phyloP scores from a whole-genome alignment of 192 early-diverging fungal genomes.

The Backusella sp. region DNA sequence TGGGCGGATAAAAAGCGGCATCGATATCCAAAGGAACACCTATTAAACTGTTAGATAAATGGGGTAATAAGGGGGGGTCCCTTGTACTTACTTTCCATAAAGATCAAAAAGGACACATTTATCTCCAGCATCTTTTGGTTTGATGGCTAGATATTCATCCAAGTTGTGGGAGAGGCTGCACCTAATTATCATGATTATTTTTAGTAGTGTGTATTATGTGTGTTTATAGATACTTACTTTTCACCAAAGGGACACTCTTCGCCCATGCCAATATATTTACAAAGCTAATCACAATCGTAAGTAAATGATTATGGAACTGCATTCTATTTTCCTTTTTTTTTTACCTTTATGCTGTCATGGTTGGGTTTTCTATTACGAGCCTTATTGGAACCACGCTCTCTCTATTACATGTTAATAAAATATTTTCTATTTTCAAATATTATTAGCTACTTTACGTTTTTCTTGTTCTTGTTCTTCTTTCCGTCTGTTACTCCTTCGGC shows the following conservation, averaged over 20 bases:
- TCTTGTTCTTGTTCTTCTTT: neutral
- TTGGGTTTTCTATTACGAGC: slow-evolving; percentile 14
- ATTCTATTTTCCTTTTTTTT: neutral
- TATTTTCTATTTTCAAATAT: neutral
- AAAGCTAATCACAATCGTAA: slow-evolving; percentile 37
- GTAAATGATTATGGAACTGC: neutral
- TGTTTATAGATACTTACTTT: slow-evolving; percentile 5
- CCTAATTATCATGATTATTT: neutral
- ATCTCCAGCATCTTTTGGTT: slow-evolving; percentile 70
- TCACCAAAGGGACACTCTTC: slow-evolving; percentile 51
- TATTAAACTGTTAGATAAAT: neutral
- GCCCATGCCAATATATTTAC: slow-evolving; percentile 43
- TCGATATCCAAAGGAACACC: slow-evolving; percentile 59
- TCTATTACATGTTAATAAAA: neutral
- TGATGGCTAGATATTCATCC: slow-evolving; percentile 61
- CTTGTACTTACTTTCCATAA: slow-evolving; percentile 62
- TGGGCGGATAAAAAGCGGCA: slow-evolving; percentile 61
- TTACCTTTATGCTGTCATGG: slow-evolving; percentile 25
- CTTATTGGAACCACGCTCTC: slow-evolving; percentile 24
- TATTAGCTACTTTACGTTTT: neutral
- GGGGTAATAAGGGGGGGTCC: too few species aligned
- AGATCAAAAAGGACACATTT: slow-evolving; percentile 67
- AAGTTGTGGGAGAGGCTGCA: slow-evolving; percentile 85
- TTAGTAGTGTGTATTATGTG: too few species aligned
- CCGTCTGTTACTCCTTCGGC: neutral